Conservation (phyloP, 2,329 filamentous ascomycete species). For the Xylaria sp. region DNA sequence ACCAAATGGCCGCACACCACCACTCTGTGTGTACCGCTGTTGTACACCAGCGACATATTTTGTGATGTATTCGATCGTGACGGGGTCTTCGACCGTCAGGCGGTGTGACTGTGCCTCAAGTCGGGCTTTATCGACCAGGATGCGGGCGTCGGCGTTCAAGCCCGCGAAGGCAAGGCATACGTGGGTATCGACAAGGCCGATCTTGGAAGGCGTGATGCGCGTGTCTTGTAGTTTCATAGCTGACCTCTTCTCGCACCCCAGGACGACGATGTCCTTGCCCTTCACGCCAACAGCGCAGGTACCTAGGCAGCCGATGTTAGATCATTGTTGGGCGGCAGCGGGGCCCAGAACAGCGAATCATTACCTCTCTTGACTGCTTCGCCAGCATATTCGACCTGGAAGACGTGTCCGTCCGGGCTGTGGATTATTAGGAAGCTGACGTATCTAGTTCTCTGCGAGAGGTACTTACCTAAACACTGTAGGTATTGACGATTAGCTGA, state of each 20-base stretch:
- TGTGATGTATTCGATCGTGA: slow-evolving; percentile 98
- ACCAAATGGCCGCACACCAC: slow-evolving; percentile 97
- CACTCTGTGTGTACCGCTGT: slow-evolving; percentile 98
- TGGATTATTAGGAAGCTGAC: slow-evolving; percentile 56
- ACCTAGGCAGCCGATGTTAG: slow-evolving; percentile 62
- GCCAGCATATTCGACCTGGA: slow-evolving; percentile 99
- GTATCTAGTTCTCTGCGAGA: slow-evolving; percentile 23
- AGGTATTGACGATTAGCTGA: slow-evolving; percentile 57
- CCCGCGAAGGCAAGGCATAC: slow-evolving; percentile 97
- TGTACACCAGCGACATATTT: slow-evolving; percentile 98
- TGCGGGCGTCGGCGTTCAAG: slow-evolving; percentile 96
- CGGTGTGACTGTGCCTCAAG: slow-evolving; percentile 98
- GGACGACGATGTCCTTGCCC: slow-evolving; percentile 90
- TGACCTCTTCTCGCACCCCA: slow-evolving; percentile 98
- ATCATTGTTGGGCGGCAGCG: slow-evolving; percentile 24
- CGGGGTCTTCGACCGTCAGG: slow-evolving; percentile 95
- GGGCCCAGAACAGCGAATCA: slow-evolving; percentile 34
- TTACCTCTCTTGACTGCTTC: slow-evolving; percentile 98
- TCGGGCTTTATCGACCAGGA: slow-evolving; percentile 97
- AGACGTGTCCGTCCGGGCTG: slow-evolving; percentile 99
- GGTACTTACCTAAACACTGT: slow-evolving; percentile 82
- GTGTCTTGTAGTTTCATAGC: slow-evolving; percentile 99
- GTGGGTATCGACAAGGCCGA: slow-evolving; percentile 94
- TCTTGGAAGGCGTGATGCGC: slow-evolving; percentile 98
- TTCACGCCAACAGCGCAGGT: slow-evolving; percentile 99